phyloP scores from a whole-genome alignment of 768 basidiomycete genomes.

The Mrakia gelida region DNA sequence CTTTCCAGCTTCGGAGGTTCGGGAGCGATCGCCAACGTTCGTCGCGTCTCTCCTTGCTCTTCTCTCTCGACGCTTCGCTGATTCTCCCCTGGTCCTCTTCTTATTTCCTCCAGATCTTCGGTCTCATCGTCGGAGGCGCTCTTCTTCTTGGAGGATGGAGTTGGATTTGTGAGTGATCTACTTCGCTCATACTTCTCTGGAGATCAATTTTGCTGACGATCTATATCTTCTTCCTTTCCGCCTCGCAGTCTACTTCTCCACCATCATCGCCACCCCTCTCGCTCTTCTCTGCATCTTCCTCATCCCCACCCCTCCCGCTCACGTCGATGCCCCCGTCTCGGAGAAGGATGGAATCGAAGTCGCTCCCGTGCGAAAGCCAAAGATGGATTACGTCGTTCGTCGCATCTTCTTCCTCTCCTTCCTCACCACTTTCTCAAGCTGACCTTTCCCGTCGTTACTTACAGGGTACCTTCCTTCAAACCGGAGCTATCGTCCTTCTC shows the following conservation, averaged over 20 bases:
- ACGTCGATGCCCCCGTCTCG: neutral
- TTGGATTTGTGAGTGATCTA: conserved; percentile 28
- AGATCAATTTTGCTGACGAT: neutral
- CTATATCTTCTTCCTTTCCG: neutral
- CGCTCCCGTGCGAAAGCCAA: neutral
- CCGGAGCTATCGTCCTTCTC: conserved; percentile 33
- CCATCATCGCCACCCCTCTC: conserved; percentile 31
- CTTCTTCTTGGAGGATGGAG: conserved; percentile 33
- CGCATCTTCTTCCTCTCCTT: conserved; percentile 8
- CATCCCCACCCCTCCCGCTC: conserved; percentile 22
- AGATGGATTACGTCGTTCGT: conserved; percentile 24
- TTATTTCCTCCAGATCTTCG: conserved; percentile 35
- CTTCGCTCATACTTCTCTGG: neutral
- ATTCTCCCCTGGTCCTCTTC: neutral
- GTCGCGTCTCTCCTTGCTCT: too few relatives aligned
- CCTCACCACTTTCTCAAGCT: neutral
- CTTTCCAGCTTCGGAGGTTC: conserved; percentile 17
- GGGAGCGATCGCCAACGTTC: conserved; percentile 33
- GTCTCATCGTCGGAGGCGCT: conserved; percentile 30
- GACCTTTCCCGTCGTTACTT: neutral
- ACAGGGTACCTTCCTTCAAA: conserved; percentile 1
- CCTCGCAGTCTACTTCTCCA: conserved; percentile 25
- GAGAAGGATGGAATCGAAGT: neutral
- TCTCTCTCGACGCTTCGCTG: neutral
- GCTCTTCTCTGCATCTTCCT: conserved; percentile 28